phyloP scores from a whole-genome alignment of 176 grass and related monocot genomes.

The Cymbopogon citratus region DNA sequence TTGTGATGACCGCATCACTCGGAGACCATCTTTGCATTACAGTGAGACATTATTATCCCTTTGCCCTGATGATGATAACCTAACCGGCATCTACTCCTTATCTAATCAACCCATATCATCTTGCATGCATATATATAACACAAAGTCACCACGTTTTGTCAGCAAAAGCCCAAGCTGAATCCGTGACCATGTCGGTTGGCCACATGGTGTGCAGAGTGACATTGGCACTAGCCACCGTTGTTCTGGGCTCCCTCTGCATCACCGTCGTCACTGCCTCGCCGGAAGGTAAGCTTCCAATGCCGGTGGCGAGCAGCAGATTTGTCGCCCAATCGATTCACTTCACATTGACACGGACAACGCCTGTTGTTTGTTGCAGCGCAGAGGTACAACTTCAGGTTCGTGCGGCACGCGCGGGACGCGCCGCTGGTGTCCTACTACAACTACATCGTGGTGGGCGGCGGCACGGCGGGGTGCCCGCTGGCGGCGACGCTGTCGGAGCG shows the following conservation, averaged over 20 bases:
- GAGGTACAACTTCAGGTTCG: constrained; percentile 49
- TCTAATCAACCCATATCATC: neutral
- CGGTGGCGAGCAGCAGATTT: neutral
- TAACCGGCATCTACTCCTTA: constrained; percentile 30
- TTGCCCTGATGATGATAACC: constrained; percentile 1
- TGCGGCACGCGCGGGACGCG: constrained; percentile 53
- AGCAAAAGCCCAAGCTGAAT: neutral
- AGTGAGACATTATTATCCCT: neutral
- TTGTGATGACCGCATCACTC: constrained; percentile 11
- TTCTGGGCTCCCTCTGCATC: constrained; percentile 10
- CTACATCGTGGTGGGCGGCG: constrained; percentile 79
- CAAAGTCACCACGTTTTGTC: neutral
- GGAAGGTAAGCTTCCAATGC: constrained; percentile 24
- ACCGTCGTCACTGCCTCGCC: constrained; percentile 7
- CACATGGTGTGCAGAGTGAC: neutral
- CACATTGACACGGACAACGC: neutral
- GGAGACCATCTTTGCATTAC: constrained; percentile 53
- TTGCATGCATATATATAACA: constrained; percentile 25
- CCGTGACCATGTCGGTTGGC: constrained; percentile 20
- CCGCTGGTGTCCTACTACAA: constrained; percentile 61
- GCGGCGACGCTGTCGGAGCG: constrained; percentile 62
- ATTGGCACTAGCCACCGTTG: neutral
- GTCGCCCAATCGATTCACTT: neutral
- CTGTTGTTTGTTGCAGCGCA: neutral
- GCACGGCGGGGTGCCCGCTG: constrained; percentile 75